Evolutionary conservation across 805 yeast species (phyloP), one percentile per base, ranked within the genome.

Genomic region (Candida stauntonica): DNA sequence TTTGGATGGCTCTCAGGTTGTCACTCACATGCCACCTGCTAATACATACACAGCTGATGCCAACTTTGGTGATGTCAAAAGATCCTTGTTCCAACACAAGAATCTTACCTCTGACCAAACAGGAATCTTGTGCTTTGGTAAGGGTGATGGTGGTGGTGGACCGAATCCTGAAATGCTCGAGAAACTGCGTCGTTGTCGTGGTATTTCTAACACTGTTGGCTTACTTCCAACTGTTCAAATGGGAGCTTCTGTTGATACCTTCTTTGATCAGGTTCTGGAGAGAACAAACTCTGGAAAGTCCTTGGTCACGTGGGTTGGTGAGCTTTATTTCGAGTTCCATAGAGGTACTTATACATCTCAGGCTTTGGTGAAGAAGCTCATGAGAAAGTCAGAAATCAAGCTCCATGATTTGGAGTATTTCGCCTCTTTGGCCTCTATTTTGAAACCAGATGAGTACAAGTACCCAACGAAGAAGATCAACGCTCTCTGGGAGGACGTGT

Each of bases 111-210:
- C 79, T 45, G 88, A 81, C 39, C 91, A 85, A 43, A 78, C 85
- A 8, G 91, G 95, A 0, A 67, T 91, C 51, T 65, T 93, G 55
- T 67, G 88, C 30, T 93, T 76, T 52, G 99, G 99, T 28, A 81
- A 84, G 52, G 99, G 99, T 54, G 99, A 91, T 59, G 99, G 99
- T 52, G 99, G 99, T 45, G 99, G 99, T 47, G 99, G 99, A 7
- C 98, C 99, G 32, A 81, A 86, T 4, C 84, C 85, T 28, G 95
- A 86, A 55, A 89, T 88, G 95, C 54, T 91, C 46, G 98, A 93
- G 57, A 89, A 87, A 58, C 70, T 91, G 55, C 78, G 98, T 57
- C 79, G 98, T 51, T 81, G 91, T 58, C 75, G 98, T 55, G 97
- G 97, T 13, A 61, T 89, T 43, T 74, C 88, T 16, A 84, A 91